phyloP scores from a whole-genome alignment of 495 filamentous ascomycete genomes.

The Astrothelium macrocarpum region DNA sequence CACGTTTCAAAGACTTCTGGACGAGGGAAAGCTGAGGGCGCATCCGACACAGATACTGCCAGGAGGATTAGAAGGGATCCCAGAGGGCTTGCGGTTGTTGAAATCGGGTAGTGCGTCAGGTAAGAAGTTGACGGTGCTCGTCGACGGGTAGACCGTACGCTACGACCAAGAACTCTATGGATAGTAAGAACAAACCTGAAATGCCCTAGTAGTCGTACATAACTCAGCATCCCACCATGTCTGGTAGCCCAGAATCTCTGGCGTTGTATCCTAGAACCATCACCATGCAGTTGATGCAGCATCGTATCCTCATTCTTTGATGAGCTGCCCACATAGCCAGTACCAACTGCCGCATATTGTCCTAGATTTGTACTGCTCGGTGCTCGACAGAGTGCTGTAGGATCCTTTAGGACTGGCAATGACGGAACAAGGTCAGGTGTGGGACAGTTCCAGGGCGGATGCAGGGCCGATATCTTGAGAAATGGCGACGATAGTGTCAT shows the following conservation, averaged over 20 bases:
- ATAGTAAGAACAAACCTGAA: not conserved
- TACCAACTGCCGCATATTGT: not conserved
- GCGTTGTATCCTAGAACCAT: not conserved
- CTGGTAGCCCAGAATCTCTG: not conserved
- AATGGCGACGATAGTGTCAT: not conserved
- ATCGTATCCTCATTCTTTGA: not conserved
- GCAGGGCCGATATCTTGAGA: not conserved
- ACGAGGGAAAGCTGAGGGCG: constrained; percentile 19
- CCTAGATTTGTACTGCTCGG: not conserved
- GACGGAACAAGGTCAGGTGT: not conserved
- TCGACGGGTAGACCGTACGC: not conserved
- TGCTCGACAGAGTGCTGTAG: not conserved
- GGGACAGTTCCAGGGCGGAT: not conserved
- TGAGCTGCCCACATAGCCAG: not conserved
- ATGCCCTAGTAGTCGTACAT: not conserved
- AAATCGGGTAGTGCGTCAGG: not conserved
- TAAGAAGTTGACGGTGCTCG: not conserved
- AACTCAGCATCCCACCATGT: not conserved
- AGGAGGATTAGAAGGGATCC: constrained; percentile 24
- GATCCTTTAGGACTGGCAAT: not conserved
- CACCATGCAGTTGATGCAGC: not conserved
- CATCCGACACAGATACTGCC: constrained; percentile 23
- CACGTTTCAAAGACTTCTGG: constrained; percentile 21
- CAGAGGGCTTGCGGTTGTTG: constrained; percentile 26
- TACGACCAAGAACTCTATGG: not conserved